Evolutionary conservation across 441 rosid species (phyloP).

Genomic region (Daphne laureola): DNA sequence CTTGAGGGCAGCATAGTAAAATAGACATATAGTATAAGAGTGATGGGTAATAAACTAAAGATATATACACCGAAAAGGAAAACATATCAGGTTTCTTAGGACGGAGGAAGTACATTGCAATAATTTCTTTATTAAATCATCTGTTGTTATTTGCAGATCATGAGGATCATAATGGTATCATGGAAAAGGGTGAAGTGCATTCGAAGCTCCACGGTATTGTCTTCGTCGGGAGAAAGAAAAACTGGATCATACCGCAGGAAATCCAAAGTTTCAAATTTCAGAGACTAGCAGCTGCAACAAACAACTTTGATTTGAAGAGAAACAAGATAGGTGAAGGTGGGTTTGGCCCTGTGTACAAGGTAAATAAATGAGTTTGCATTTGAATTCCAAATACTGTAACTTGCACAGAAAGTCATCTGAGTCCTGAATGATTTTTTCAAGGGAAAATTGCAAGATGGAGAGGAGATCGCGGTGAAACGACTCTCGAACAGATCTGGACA

Average conservation of each 20-base stretch:
- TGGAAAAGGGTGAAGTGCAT: not conserved
- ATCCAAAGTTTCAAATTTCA: slow-evolving; percentile 20
- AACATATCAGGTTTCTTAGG: no score
- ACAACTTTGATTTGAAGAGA: slow-evolving; percentile 15
- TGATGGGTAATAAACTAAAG: no score
- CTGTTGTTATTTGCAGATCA: no score
- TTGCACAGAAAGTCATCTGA: no score
- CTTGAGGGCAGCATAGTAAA: no score
- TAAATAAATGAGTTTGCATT: slow-evolving; percentile 14
- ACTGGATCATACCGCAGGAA: slow-evolving; percentile 9
- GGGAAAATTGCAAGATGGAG: slow-evolving; percentile 1
- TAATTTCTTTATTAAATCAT: no score
- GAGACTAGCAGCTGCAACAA: slow-evolving; percentile 27
- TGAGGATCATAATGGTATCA: no score
- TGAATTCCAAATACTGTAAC: not conserved
- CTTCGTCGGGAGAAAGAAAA: not conserved
- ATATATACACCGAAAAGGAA: no score
- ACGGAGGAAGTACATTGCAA: no score
- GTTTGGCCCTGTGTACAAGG: slow-evolving; percentile 41
- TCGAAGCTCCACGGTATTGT: not conserved
- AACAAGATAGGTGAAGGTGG: slow-evolving; percentile 51
- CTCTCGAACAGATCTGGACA: slow-evolving; percentile 2
- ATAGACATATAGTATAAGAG: no score
- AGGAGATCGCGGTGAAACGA: slow-evolving; percentile 8
- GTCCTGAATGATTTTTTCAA: not conserved